Conservation (phyloP, 441 rosid genomes). For the Biscutella auriculata region DNA sequence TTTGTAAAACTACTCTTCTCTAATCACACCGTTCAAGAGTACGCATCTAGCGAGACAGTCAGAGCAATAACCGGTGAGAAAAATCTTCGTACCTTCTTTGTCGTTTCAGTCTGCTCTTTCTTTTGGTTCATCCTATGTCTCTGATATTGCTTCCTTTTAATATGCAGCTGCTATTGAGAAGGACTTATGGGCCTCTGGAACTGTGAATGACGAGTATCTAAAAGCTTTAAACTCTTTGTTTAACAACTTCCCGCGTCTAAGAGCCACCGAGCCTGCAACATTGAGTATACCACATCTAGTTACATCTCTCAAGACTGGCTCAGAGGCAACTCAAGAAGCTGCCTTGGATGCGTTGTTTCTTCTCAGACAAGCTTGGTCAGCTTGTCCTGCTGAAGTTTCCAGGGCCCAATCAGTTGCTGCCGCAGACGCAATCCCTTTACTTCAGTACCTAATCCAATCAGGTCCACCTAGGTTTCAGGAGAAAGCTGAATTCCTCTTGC, state of each 20-base stretch:
- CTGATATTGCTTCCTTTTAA: slow-evolving; percentile 1
- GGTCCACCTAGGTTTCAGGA: slow-evolving; percentile 99
- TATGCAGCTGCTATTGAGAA: slow-evolving; percentile 97
- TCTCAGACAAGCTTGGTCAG: slow-evolving; percentile 99
- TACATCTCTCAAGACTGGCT: slow-evolving; percentile 83
- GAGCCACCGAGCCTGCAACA: slow-evolving; percentile 98
- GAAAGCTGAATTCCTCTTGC: slow-evolving; percentile 91
- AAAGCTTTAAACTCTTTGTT: slow-evolving; percentile 87
- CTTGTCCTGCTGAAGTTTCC: slow-evolving; percentile 96
- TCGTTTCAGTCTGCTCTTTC: not conserved
- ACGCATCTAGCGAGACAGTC: slow-evolving; percentile 97
- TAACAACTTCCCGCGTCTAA: slow-evolving; percentile 94
- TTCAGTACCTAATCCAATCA: slow-evolving; percentile 94
- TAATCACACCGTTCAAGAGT: slow-evolving; percentile 96
- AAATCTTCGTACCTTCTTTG: slow-evolving; percentile 1
- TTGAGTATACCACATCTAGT: slow-evolving; percentile 96
- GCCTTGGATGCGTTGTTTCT: slow-evolving; percentile 91
- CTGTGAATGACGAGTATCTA: slow-evolving; percentile 91
- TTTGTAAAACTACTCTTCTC: slow-evolving; percentile 92
- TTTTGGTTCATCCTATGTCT: not conserved
- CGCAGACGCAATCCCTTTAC: slow-evolving; percentile 94
- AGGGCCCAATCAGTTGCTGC: slow-evolving; percentile 97
- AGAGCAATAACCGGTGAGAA: slow-evolving; percentile 90
- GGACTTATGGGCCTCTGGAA: slow-evolving; percentile 95
- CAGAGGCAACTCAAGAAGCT: slow-evolving; percentile 98